These are phyloP conservation scores for Apiospora aurea DNA, from an alignment of 2,329 filamentous ascomycete species.

Conservation along the genomic window DNA sequence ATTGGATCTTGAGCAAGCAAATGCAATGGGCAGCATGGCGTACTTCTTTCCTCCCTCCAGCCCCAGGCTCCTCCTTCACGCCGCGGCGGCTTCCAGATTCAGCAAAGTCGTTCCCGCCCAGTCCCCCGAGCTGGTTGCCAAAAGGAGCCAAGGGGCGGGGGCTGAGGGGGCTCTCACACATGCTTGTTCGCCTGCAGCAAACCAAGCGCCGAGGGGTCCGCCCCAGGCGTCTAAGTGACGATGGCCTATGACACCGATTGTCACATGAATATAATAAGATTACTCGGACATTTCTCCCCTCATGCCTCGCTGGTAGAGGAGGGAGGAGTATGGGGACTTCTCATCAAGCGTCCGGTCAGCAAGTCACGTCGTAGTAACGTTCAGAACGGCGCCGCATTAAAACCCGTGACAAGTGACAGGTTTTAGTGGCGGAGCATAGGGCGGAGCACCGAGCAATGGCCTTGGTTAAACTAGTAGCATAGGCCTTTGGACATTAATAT, in stretches of 20 bases:
- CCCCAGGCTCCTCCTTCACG: neutral
- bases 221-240: neutral
- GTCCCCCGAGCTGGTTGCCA: neutral
- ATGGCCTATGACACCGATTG: neutral
- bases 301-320: neutral
- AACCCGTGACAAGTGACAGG: constrained; percentile 7
- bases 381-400: neutral
- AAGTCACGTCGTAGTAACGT: neutral
- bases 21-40: neutral
- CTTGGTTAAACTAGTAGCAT: neutral
- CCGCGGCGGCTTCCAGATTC: constrained; percentile 3
- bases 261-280: constrained; percentile 3
- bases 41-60: neutral
- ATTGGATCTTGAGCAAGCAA: neutral
- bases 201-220: constrained; percentile 1
- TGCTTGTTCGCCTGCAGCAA: neutral
- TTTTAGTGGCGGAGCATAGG: neutral
- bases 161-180: neutral
- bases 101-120: neutral
- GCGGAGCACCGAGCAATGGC: neutral
- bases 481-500: constrained; percentile 10
- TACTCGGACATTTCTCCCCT: neutral
- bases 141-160: neutral
- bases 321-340: neutral
- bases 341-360: neutral